phyloP scores from a whole-genome alignment of 371 early-diverging fungal species.

The Mortierella sp. region DNA sequence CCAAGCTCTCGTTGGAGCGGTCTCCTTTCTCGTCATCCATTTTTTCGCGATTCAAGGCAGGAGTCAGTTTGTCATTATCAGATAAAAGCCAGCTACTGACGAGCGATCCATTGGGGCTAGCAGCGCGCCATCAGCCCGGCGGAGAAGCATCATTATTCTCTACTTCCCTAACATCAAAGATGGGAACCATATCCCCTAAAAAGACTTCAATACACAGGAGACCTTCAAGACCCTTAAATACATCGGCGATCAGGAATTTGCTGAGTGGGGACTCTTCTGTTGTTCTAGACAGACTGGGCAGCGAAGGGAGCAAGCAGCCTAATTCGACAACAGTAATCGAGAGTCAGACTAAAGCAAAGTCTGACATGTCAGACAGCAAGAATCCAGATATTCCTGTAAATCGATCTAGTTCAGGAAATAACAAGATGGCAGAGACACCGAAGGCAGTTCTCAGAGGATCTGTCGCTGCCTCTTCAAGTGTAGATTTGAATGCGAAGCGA shows the following conservation, averaged over 20 bases:
- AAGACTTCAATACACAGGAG: neutral
- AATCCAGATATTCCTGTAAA: neutral
- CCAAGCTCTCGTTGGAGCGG: neutral
- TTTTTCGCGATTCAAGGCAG: slow-evolving; percentile 40
- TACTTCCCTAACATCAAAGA: neutral
- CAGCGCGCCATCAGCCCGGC: neutral
- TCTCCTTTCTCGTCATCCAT: slow-evolving; percentile 36
- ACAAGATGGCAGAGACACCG: neutral
- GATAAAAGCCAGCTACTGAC: neutral
- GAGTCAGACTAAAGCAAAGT: no score
- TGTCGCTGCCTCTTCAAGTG: neutral
- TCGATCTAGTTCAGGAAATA: neutral
- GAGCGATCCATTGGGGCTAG: neutral
- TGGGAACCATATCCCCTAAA: neutral
- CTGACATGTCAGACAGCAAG: neutral
- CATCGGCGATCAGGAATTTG: slow-evolving; percentile 8
- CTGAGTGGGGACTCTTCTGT: slow-evolving; percentile 27
- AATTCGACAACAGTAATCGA: neutral
- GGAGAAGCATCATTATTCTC: neutral
- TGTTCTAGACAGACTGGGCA: slow-evolving; percentile 5
- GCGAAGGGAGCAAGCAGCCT: neutral
- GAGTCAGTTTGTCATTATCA: neutral
- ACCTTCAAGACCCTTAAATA: neutral
- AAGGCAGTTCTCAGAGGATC: no score
- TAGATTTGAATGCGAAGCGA: slow-evolving; percentile 12